phyloP scores from a whole-genome alignment of 2,329 filamentous ascomycete species.

The Penicillium paneum region DNA sequence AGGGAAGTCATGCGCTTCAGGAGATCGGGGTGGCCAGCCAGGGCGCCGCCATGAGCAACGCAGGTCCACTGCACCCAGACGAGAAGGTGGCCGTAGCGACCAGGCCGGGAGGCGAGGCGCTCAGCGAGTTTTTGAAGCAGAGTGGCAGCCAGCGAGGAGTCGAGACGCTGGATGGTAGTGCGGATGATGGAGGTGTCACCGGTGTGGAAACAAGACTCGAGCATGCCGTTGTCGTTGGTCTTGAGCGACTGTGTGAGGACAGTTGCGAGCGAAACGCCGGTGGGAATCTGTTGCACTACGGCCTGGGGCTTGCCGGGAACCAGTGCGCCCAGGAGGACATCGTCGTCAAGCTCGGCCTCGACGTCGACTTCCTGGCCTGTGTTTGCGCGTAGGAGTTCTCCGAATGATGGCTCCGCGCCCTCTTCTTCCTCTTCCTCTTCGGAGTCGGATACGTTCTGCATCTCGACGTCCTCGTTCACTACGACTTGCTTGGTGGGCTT shows the following conservation, averaged over 20 bases:
- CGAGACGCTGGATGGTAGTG: constrained; percentile 84
- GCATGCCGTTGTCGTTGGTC: constrained; percentile 83
- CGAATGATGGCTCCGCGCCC: constrained; percentile 68
- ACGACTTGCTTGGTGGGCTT: constrained; percentile 20
- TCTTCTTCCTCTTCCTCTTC: constrained; percentile 39
- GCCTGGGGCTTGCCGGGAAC: constrained; percentile 47
- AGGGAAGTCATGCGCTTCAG: constrained; percentile 73
- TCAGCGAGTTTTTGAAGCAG: constrained; percentile 83
- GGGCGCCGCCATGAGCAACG: constrained; percentile 83
- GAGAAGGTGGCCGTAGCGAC: constrained; percentile 84
- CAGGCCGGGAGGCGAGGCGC: constrained; percentile 79
- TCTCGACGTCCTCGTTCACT: constrained; percentile 41
- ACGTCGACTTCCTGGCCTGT: constrained; percentile 75
- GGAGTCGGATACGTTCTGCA: constrained; percentile 35
- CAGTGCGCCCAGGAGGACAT: constrained; percentile 43
- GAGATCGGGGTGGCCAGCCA: constrained; percentile 81
- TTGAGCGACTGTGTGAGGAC: constrained; percentile 91
- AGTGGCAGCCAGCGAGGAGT: constrained; percentile 74
- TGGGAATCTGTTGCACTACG: constrained; percentile 57
- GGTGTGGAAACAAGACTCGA: constrained; percentile 87
- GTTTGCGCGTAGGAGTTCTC: constrained; percentile 72
- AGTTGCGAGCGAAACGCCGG: constrained; percentile 78
- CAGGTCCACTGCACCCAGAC: constrained; percentile 96
- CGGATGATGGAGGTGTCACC: constrained; percentile 73
- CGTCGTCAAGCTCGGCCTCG: constrained; percentile 47